phyloP scores from a whole-genome alignment of 2,329 filamentous ascomycete genomes.

The Pyrenochaeta sp. region DNA sequence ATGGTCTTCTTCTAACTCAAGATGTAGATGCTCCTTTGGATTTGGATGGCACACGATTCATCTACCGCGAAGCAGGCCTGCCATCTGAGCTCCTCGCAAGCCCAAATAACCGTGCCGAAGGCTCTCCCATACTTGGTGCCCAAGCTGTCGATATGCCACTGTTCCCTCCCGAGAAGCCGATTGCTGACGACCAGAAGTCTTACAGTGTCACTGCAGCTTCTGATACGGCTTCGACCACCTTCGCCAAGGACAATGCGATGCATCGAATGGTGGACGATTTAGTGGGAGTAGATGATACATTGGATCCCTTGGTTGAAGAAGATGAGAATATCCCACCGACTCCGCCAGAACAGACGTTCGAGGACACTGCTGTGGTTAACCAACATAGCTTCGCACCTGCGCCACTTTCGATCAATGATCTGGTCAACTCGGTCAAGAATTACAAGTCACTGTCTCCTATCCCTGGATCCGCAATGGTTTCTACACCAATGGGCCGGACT shows the following conservation, averaged over 20 bases:
- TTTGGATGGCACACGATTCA: constrained; percentile 58
- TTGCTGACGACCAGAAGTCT: constrained; percentile 46
- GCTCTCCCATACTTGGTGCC: constrained; percentile 48
- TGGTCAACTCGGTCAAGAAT: constrained; percentile 48
- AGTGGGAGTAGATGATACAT: constrained; percentile 53
- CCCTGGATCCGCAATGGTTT: constrained; percentile 30
- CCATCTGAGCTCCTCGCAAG: constrained; percentile 59
- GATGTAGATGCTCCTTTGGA: constrained; percentile 58
- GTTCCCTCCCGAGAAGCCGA: constrained; percentile 32
- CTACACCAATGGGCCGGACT: constrained; percentile 43
- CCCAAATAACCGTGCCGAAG: constrained; percentile 48
- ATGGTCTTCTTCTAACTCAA: constrained; percentile 66
- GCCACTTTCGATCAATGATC: constrained; percentile 44
- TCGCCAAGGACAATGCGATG: constrained; percentile 58
- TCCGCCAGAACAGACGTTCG: constrained; percentile 55
- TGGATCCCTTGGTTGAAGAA: constrained; percentile 51
- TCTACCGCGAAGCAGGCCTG: constrained; percentile 61
- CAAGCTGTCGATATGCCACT: constrained; percentile 50
- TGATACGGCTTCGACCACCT: constrained; percentile 56
- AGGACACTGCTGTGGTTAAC: constrained; percentile 47
- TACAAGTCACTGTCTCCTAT: constrained; percentile 42
- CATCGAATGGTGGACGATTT: constrained; percentile 66
- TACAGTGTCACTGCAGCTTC: constrained; percentile 48
- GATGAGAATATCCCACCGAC: constrained; percentile 55
- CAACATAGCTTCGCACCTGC: constrained; percentile 39